These are phyloP conservation scores for Alternaria infectoria DNA, from an alignment of 2,329 filamentous ascomycete species.

Conservation along the genomic window DNA sequence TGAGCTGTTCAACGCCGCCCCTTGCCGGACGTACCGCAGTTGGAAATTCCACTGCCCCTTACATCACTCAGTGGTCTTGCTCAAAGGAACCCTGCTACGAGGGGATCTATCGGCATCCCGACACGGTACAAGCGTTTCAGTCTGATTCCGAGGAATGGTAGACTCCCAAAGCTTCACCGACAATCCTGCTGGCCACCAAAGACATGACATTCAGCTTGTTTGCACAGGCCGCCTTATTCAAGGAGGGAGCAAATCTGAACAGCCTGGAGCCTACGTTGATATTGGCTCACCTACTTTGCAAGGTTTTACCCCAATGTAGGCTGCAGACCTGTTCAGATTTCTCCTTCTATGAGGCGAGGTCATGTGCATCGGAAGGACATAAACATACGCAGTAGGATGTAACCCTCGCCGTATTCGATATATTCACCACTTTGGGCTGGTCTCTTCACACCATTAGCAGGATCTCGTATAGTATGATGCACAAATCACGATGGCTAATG, in stretches of 20 bases:
- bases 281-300: neutral
- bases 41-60: neutral
- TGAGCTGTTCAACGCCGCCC: neutral
- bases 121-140: neutral
- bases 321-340: neutral
- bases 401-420: neutral
- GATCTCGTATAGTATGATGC: too few species aligned
- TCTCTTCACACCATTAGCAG: neutral
- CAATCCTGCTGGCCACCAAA: neutral
- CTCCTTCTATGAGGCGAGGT: neutral
- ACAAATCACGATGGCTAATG: neutral
- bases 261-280: neutral
- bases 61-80: neutral
- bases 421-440: neutral
- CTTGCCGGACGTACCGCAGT: neutral
- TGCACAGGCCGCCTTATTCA: neutral
- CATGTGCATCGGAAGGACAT: neutral
- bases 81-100: neutral
- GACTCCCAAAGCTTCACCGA: neutral
- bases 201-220: neutral
- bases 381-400: neutral
- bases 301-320: neutral
- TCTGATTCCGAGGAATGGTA: neutral
- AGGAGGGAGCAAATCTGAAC: neutral
- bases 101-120: neutral